Evolutionary conservation across 169 alveolate species (phyloP), one percentile per base, ranked within the genome.

Genomic region (Eimeria brunetti): DNA sequence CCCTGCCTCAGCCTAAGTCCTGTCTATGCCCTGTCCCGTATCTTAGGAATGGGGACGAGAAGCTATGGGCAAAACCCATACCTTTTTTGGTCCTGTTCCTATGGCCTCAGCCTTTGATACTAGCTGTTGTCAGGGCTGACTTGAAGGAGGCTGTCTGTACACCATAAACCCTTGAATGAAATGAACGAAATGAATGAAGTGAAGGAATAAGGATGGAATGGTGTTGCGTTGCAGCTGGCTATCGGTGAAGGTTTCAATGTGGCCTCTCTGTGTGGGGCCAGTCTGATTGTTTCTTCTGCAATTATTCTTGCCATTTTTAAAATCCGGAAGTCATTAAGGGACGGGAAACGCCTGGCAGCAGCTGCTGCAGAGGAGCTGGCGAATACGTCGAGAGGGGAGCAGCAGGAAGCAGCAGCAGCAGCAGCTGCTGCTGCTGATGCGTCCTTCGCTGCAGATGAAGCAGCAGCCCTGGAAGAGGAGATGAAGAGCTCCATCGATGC

Each of bases 221-320:
- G 75, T 64, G 18, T 64, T 11, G 18, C 41, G 22, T 24, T 22
- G 71, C 90, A 83, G 90, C 90, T 83, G 51, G 75, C 30, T 2
- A 83, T 83, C n/a, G 90, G 90, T 30, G 90, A 83, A 41, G 90
- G 90, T 41, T 83, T 83, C 60, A 83, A 83, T 51, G 49, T 56
- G 36, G 90, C 90, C 33, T 83, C 90, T 30, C n/a, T 83, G 49
- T 83, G 90, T 51, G 90, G 90, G 38, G 90, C 90, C 44, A 53
- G 76, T 53, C 33, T 83, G 56, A 83, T 83, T 24, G 90, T 83
- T 33, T 83, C 56, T 56, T 83, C 90, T 33, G 90, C 90, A 18
- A 56, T 56, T 53, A 46, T 83, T 20, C 90, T 83, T 41, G 90
- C 76, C 30, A 3, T 53, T 44, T 83, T 83, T 51, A 83, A 62